Percentiles rank a stretch among this genome's conserved stretches.
Conservation (phyloP, 1,284 basidiomycete species). For the Marasmius oreades region DNA sequence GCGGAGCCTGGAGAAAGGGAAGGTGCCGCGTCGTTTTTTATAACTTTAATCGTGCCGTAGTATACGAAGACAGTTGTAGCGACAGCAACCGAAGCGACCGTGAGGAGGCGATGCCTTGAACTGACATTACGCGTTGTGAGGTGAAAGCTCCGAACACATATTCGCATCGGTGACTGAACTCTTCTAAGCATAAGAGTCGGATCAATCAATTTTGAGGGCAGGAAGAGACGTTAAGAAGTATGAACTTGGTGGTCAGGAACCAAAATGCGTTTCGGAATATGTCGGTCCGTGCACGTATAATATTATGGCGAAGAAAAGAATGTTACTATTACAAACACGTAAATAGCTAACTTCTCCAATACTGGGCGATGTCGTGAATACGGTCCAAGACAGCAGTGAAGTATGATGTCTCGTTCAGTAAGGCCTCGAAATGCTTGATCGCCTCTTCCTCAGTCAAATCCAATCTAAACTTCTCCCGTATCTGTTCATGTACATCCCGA, state of each 20-base stretch:
- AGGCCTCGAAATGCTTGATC: constrained; percentile 92
- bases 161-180: background rate
- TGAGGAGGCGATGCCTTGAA: constrained; percentile 2
- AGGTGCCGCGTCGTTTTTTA: constrained; percentile 10
- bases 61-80: constrained; percentile 5
- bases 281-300: background rate
- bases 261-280: background rate
- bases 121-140: background rate
- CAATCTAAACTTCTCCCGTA: constrained; percentile 96
- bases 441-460: constrained; percentile 95
- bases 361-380: constrained; percentile 86
- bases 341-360: constrained; percentile 75
- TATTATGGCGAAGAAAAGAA: no score
- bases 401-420: constrained; percentile 94
- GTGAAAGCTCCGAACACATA: background rate
- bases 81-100: constrained; percentile 1
- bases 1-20: background rate
- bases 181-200: constrained; percentile 2
- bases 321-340: no score
- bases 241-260: background rate
- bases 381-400: constrained; percentile 90
- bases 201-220: background rate
- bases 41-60: constrained; percentile 5
- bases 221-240: background rate
- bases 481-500: constrained; percentile 80